A percentile compares a stretch with the other conserved stretches of the same genome.
Evolutionary conservation across 2,329 filamentous ascomycete species (phyloP).

Genomic region (Ramularia endophylla): DNA sequence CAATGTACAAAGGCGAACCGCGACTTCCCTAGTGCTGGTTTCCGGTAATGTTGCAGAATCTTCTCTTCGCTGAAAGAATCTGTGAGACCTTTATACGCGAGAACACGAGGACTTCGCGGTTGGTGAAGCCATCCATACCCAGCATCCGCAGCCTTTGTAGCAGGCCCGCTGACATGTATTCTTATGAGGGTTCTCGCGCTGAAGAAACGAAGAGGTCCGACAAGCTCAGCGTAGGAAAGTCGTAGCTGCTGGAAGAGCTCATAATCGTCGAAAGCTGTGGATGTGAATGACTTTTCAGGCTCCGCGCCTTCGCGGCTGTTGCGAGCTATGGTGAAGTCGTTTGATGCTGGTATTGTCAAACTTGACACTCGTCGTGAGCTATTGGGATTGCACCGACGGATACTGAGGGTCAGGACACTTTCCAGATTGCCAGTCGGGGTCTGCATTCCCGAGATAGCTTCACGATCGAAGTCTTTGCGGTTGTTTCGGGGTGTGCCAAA

Average conservation of each 20-base stretch:
- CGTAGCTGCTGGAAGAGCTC: constrained; percentile 28
- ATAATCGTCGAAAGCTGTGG: constrained; percentile 30
- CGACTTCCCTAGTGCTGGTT: constrained; percentile 30
- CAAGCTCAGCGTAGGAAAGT: constrained; percentile 22
- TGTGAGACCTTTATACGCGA: constrained; percentile 26
- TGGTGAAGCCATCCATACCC: constrained; percentile 26
- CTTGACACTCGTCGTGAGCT: constrained; percentile 19
- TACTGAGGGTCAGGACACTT: constrained; percentile 28
- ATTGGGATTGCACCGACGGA: constrained; percentile 24
- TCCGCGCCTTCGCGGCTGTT: constrained; percentile 9
- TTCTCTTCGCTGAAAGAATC: constrained; percentile 37
- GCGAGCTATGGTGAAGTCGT: constrained; percentile 21
- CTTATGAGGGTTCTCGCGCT: constrained; percentile 27
- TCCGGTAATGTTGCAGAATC: constrained; percentile 31
- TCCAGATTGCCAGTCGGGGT: constrained; percentile 15
- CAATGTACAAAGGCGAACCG: constrained; percentile 41
- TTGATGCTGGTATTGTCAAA: constrained; percentile 27
- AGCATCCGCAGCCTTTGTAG: constrained; percentile 22
- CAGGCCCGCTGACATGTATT: constrained; percentile 25
- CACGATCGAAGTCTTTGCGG: constrained; percentile 23
- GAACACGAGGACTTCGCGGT: constrained; percentile 24
- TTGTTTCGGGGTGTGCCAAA: constrained; percentile 12
- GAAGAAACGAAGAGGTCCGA: constrained; percentile 24
- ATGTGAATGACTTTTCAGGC: constrained; percentile 20
- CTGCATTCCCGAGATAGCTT: constrained; percentile 10